Evolutionary conservation across 2,329 filamentous ascomycete species (phyloP).

Genomic region (Aspergillus awamori): DNA sequence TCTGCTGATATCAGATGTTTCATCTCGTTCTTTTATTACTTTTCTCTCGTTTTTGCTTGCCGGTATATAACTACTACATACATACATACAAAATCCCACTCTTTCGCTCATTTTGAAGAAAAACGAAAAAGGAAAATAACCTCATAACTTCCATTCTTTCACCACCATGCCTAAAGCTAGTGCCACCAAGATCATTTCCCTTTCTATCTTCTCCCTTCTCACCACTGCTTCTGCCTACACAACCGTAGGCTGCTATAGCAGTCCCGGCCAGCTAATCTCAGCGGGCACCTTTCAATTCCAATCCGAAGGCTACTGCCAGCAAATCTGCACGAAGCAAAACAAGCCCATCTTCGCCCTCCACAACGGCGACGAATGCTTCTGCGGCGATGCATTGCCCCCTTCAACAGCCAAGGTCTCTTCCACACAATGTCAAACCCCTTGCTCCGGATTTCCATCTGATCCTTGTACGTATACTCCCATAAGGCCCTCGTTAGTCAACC

Average conservation of each 20-base stretch:
- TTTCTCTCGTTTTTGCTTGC: too few relatives aligned
- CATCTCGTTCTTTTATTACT: background rate
- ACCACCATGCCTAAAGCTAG: background rate
- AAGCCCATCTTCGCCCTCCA: constrained; percentile 24
- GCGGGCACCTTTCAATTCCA: constrained; percentile 6
- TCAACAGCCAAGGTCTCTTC: constrained; percentile 20
- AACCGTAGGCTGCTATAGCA: constrained; percentile 15
- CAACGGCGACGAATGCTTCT: constrained; percentile 26
- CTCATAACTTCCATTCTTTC: background rate
- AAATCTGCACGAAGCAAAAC: constrained; percentile 16
- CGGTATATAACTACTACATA: background rate
- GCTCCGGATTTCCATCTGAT: constrained; percentile 24
- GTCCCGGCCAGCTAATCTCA: constrained; percentile 7
- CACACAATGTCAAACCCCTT: constrained; percentile 24
- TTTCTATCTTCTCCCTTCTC: constrained; percentile 14
- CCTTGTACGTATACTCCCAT: constrained; percentile 24
- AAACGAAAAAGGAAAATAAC: too few relatives aligned
- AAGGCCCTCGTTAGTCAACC: background rate
- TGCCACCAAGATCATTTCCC: background rate
- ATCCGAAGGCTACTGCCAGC: constrained; percentile 17
- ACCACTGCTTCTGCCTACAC: constrained; percentile 4
- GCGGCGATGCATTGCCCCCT: constrained; percentile 24
- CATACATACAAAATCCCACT: background rate
- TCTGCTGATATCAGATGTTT: constrained; percentile 3
- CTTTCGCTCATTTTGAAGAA: background rate